phyloP scores from a whole-genome alignment of 1,284 basidiomycete genomes.

The Rhodotorula sp. region DNA sequence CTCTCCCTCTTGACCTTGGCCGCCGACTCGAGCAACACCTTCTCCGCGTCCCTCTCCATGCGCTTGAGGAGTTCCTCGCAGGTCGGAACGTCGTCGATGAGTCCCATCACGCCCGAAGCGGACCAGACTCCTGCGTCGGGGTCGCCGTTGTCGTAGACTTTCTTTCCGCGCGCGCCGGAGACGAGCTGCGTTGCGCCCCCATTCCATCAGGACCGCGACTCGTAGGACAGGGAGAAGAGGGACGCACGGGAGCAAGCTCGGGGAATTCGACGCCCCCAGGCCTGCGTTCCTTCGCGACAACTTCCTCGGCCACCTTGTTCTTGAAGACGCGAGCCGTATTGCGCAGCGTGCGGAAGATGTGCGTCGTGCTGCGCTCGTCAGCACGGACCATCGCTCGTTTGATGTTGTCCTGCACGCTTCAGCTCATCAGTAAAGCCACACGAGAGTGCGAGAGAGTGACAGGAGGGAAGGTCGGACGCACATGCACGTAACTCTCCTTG shows the following conservation, averaged over 20 bases:
- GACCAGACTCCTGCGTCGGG: slow-evolving; percentile 82
- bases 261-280: slow-evolving; percentile 84
- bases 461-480: neutral
- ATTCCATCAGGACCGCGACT: neutral
- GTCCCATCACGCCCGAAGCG: slow-evolving; percentile 56
- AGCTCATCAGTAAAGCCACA: slow-evolving; percentile 42
- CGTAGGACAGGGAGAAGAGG: slow-evolving; percentile 53
- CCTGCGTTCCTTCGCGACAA: slow-evolving; percentile 73
- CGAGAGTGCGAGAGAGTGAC: slow-evolving; percentile 47
- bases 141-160: slow-evolving; percentile 78
- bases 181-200: slow-evolving; percentile 59
- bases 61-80: slow-evolving; percentile 70
- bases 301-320: slow-evolving; percentile 60
- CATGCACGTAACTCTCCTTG: slow-evolving; percentile 34
- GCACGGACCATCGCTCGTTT: slow-evolving; percentile 84
- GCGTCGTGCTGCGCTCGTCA: slow-evolving; percentile 72
- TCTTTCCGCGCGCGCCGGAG: slow-evolving; percentile 69
- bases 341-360: slow-evolving; percentile 70
- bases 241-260: slow-evolving; percentile 54
- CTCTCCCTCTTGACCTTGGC: slow-evolving; percentile 24
- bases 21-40: slow-evolving; percentile 27
- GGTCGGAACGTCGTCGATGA: slow-evolving; percentile 83
- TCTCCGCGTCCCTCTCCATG: slow-evolving; percentile 76
- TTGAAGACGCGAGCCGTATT: slow-evolving; percentile 43
- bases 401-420: slow-evolving; percentile 73